Evolutionary conservation across 2,329 filamentous ascomycete genomes (phyloP), one percentile per base, ranked within the genome.

Genomic region (Sporothrix phasma): DNA sequence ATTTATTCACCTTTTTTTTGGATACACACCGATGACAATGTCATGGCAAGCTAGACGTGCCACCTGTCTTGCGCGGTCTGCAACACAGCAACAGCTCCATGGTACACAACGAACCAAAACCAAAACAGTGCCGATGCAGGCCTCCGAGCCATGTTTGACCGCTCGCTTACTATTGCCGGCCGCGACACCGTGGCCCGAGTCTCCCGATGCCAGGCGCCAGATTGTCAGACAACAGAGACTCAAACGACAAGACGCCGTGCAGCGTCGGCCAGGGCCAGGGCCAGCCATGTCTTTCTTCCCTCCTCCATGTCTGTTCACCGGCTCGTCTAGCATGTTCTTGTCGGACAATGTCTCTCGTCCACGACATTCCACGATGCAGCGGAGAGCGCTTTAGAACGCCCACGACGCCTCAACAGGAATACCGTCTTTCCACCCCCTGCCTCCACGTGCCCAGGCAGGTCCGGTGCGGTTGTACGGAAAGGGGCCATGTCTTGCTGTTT

Each of bases 401-500:
- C 49, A 37, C 15, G 17, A 54, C 7, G 49, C 6, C 51, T 19
- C 51, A 19, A 7, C 10, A 56, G 8, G 34, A 58, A n/a, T 19
- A 2, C 17, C 10, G 13, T 31, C 13, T 51, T 11, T 13, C 17
- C 7, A 5, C 39, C 51, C 31, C 51, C 34, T 19, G 24, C 34
- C n/a, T 10, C 34, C 19, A 49, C 2, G 39, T n/a, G 26, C 45
- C 22, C 26, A 47, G 41, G 17, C 17, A 17, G 41, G n/a, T 34
- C 29, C 7, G 22, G 19, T 45, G 54, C 8, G 15, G 51, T 58
- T 34, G 19, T 19, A 63, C 62, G n/a, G 15, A 49, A 58, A 51
- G 53, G 41, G 31, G 43, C 62, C 24, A 59, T 22, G 43, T 59
- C 31, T 59, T 58, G 53, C 41, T 39, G 45, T 43, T 58, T 41